phyloP scores from a whole-genome alignment of 2,329 filamentous ascomycete species.

The Neospermospora avenae region DNA sequence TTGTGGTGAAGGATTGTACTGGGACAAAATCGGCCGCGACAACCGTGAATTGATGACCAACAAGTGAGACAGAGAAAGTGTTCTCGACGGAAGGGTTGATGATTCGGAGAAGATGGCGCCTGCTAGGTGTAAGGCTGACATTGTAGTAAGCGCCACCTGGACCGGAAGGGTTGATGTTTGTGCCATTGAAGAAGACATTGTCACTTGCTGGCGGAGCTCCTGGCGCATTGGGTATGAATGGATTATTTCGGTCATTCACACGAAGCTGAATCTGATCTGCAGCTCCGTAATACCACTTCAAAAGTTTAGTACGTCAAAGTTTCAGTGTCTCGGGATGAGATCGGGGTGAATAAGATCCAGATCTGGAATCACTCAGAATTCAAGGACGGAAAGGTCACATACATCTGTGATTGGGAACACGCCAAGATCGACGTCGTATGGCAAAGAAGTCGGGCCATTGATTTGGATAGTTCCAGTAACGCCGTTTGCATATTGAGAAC shows the following conservation, averaged over 20 bases:
- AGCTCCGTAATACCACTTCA: slow-evolving; percentile 20
- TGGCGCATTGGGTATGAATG: not conserved
- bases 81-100: slow-evolving; percentile 45
- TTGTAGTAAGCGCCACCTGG: slow-evolving; percentile 25
- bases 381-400: too few relatives aligned
- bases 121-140: slow-evolving; percentile 37
- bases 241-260: not conserved
- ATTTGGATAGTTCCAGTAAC: slow-evolving; percentile 57
- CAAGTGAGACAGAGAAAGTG: slow-evolving; percentile 44
- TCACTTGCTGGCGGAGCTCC: slow-evolving; percentile 24
- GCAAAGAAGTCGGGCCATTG: slow-evolving; percentile 51
- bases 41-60: slow-evolving; percentile 52
- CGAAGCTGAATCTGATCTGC: slow-evolving; percentile 15
- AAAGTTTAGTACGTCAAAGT: too few relatives aligned
- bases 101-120: slow-evolving; percentile 44
- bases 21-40: slow-evolving; percentile 62
- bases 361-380: too few relatives aligned
- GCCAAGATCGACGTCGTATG: slow-evolving; percentile 61
- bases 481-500: slow-evolving; percentile 45
- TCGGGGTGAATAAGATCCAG: too few relatives aligned
- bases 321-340: too few relatives aligned
- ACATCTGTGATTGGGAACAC: slow-evolving; percentile 30
- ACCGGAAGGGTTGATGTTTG: not conserved
- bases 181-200: slow-evolving; percentile 27
- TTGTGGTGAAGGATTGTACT: slow-evolving; percentile 57